Conservation (phyloP, 225 moss, liverwort and hornwort genomes). For the Marchantia paleacea region DNA sequence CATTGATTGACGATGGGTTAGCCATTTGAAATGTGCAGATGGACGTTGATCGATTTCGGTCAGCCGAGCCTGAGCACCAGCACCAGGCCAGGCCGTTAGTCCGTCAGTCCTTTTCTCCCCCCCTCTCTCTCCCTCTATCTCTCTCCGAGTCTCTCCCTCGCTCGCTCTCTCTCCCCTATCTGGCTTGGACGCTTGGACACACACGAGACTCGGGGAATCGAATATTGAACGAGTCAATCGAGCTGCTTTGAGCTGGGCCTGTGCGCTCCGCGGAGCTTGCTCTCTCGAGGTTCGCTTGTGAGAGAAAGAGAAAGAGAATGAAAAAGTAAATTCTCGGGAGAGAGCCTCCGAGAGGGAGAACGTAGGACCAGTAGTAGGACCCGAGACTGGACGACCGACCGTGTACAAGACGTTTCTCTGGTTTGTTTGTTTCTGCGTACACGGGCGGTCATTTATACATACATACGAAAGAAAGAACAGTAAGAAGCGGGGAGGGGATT, state of each 20-base stretch:
- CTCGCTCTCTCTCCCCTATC: not conserved
- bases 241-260: not conserved
- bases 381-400: not conserved
- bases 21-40: not conserved
- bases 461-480: too few relatives aligned
- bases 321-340: not conserved
- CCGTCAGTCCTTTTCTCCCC: not conserved
- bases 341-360: not conserved
- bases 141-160: not conserved
- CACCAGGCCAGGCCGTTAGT: not conserved
- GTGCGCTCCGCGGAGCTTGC: slow-evolving; percentile 1
- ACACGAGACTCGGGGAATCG: not conserved
- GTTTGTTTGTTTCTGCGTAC: not conserved
- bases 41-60: slow-evolving; percentile 5
- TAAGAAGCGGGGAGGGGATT: too few relatives aligned
- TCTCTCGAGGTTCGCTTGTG: slow-evolving; percentile 17
- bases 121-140: not conserved
- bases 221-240: not conserved
- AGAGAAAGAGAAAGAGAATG: not conserved
- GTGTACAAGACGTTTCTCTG: not conserved
- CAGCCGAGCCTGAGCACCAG: not conserved
- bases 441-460: not conserved
- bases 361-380: not conserved
- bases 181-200: not conserved
- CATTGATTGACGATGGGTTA: not conserved